Evolutionary conservation across 225 moss, liverwort and hornwort genomes (phyloP).

Genomic region (Thuidium tamariscinum): DNA sequence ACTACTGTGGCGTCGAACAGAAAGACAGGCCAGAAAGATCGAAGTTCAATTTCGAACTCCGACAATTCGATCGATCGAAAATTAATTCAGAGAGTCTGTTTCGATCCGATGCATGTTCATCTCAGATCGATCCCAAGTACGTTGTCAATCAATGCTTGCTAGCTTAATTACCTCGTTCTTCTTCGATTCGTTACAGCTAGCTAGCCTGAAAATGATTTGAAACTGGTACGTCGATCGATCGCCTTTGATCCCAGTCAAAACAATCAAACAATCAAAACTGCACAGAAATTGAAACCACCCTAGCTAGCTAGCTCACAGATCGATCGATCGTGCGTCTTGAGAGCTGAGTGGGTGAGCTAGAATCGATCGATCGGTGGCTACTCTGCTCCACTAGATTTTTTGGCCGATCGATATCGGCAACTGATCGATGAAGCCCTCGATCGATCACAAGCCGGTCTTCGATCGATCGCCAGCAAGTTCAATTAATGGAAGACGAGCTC

Average conservation of each 20-base stretch:
- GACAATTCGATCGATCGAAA: no score
- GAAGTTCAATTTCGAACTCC: neutral
- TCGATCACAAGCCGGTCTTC: no score
- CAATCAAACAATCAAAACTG: neutral
- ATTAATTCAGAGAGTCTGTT: neutral
- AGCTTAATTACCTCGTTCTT: neutral
- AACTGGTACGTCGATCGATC: neutral
- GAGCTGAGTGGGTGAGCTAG: no score
- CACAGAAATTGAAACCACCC: neutral
- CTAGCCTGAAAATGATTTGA: no score
- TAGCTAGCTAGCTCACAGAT: neutral
- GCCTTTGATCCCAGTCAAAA: no score
- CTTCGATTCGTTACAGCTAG: no score
- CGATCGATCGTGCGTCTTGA: neutral
- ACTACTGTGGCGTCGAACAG: neutral
- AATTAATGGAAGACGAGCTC: no score
- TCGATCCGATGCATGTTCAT: neutral
- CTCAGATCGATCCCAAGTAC: neutral
- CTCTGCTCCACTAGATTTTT: neutral
- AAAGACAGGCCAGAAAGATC: no score
- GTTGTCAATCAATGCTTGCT: neutral
- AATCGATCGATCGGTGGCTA: neutral
- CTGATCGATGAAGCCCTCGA: no score
- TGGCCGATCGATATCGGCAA: neutral
- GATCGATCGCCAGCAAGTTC: no score